A percentile compares a stretch with the other conserved stretches of the same genome.
phyloP scores from a whole-genome alignment of 306 rosid species.

The Boehmeria nivea region DNA sequence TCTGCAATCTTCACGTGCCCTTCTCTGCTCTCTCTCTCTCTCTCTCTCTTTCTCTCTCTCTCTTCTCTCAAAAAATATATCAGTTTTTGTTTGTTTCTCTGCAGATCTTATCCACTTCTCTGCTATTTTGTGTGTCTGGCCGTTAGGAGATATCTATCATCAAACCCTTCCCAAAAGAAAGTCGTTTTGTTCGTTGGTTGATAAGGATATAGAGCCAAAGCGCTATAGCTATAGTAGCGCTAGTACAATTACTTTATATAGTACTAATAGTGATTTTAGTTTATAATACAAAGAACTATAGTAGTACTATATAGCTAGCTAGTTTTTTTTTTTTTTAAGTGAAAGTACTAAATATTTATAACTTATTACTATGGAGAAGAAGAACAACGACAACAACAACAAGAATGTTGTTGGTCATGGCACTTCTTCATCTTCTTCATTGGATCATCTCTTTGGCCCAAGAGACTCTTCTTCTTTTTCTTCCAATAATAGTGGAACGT shows the following conservation, averaged over 20 bases:
- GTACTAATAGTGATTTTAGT: no score
- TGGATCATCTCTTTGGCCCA: slow-evolving; percentile 78
- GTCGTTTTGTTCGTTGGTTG: slow-evolving; percentile 48
- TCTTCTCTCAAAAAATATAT: not conserved
- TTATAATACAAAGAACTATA: no score
- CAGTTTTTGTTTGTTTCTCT: slow-evolving; percentile 30
- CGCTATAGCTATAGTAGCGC: no score
- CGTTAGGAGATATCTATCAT: slow-evolving; percentile 29
- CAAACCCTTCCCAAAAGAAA: not conserved
- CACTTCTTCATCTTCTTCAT: slow-evolving; percentile 25
- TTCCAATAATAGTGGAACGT: slow-evolving; percentile 36
- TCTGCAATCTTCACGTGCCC: slow-evolving; percentile 45
- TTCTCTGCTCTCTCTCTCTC: not conserved
- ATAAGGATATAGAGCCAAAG: no score
- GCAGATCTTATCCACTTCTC: slow-evolving; percentile 44
- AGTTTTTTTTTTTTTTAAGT: no score
- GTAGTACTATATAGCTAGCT: no score
- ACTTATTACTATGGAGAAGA: slow-evolving; percentile 38
- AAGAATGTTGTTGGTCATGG: slow-evolving; percentile 35
- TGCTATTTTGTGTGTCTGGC: slow-evolving; percentile 18
- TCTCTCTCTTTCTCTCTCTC: not conserved
- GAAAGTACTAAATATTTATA: not conserved
- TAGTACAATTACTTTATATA: no score
- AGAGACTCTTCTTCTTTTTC: slow-evolving; percentile 45
- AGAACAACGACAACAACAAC: slow-evolving; percentile 27